Evolutionary conservation across 2,329 filamentous ascomycete species (phyloP).

Genomic region (Arthrobotrys musiformis): DNA sequence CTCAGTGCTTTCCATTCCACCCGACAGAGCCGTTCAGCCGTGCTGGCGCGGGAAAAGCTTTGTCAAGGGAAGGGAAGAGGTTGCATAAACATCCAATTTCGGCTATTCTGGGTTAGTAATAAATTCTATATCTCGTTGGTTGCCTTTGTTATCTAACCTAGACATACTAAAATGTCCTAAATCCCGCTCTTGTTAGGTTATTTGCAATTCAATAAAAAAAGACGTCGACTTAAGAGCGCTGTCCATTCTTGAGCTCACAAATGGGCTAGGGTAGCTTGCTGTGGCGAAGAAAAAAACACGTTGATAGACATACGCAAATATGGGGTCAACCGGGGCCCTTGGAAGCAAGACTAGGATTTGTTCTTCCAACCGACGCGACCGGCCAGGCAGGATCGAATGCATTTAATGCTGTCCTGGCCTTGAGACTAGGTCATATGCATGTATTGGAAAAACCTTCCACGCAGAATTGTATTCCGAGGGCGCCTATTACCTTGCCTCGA

Average conservation of each 20-base stretch:
- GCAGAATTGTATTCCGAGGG: slow-evolving; percentile 5
- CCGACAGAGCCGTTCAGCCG: slow-evolving; percentile 1
- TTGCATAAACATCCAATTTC: slow-evolving; percentile 40
- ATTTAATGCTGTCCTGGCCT: too few relatives aligned
- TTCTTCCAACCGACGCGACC: background rate
- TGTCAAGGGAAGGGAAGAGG: background rate
- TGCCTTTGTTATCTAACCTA: background rate
- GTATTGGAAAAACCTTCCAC: slow-evolving; percentile 4
- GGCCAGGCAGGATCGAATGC: background rate
- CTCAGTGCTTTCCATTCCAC: slow-evolving; percentile 1
- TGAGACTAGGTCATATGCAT: background rate
- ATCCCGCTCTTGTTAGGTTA: background rate
- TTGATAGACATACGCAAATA: background rate
- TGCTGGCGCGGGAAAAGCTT: background rate
- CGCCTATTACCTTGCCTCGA: background rate
- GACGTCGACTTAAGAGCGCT: background rate
- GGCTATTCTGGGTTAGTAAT: slow-evolving; percentile 21
- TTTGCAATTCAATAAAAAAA: background rate
- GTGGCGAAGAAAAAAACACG: slow-evolving; percentile 5
- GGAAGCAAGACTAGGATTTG: background rate
- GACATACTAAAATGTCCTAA: background rate
- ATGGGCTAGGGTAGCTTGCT: background rate
- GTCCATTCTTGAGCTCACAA: background rate
- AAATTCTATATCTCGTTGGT: background rate
- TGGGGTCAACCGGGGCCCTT: background rate